phyloP scores from a whole-genome alignment of 495 filamentous ascomycete genomes.

The Friedmanniomyces simplex region DNA sequence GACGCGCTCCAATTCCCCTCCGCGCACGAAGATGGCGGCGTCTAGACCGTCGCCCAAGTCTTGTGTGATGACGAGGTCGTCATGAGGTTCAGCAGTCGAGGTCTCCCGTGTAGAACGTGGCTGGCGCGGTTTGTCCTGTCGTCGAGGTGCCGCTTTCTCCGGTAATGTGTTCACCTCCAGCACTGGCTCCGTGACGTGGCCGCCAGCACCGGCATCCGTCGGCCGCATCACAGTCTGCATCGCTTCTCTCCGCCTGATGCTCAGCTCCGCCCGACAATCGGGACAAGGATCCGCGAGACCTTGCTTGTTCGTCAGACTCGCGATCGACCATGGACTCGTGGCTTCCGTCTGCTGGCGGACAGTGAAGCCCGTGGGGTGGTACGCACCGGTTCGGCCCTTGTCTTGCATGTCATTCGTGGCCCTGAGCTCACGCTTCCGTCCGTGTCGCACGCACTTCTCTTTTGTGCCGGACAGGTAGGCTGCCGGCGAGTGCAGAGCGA shows the following conservation, averaged over 20 bases:
- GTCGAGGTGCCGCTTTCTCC: neutral
- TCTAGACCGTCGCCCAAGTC: slow-evolving; percentile 23
- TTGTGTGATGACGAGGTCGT: slow-evolving; percentile 12
- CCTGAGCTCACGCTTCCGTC: neutral
- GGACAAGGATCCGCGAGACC: slow-evolving; percentile 9
- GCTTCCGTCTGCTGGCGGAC: slow-evolving; percentile 11
- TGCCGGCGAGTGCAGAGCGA: neutral
- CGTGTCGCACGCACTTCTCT: slow-evolving; percentile 16
- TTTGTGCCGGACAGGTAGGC: slow-evolving; percentile 9
- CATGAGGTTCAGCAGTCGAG: neutral
- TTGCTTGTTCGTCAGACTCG: neutral
- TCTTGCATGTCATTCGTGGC: neutral
- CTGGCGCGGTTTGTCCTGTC: neutral
- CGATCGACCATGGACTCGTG: slow-evolving; percentile 12
- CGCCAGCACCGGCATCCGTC: neutral
- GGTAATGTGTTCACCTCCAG: neutral
- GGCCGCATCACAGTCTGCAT: slow-evolving; percentile 9
- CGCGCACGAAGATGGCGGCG: slow-evolving; percentile 22
- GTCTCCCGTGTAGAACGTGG: too few relatives aligned
- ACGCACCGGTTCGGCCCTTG: slow-evolving; percentile 10
- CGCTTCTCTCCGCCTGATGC: slow-evolving; percentile 13
- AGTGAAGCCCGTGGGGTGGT: slow-evolving; percentile 12
- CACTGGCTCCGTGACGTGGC: neutral
- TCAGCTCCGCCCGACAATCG: slow-evolving; percentile 16
- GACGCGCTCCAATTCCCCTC: slow-evolving; percentile 19